phyloP scores from a whole-genome alignment of 2,329 filamentous ascomycete genomes.

The Penicillium sp. region DNA sequence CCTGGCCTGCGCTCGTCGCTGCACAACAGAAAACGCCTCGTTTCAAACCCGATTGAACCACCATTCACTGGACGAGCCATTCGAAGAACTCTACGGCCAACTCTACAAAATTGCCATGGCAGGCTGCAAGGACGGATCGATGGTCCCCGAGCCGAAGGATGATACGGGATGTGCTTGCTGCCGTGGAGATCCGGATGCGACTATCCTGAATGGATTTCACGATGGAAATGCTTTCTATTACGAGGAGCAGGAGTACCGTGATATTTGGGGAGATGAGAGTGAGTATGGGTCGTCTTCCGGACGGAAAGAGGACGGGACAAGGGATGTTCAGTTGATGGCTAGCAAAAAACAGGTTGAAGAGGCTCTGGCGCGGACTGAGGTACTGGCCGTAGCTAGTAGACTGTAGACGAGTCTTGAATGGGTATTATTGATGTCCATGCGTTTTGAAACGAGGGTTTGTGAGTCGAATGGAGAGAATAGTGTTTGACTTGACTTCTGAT shows the following conservation, averaged over 20 bases:
- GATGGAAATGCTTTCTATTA: conserved; percentile 17
- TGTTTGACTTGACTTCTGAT: background rate
- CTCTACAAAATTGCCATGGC: background rate
- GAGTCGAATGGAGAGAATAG: background rate
- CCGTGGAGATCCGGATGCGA: conserved; percentile 16
- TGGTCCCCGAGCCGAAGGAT: background rate
- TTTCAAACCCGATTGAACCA: conserved; percentile 19
- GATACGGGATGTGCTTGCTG: conserved; percentile 19
- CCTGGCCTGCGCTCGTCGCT: conserved; percentile 8
- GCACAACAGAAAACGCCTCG: conserved; percentile 16
- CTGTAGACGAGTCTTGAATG: background rate
- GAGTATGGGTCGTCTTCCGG: background rate
- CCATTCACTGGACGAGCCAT: conserved; percentile 9
- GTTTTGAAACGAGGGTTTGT: background rate
- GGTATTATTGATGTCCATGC: background rate
- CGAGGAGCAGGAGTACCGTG: conserved; percentile 13
- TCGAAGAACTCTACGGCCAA: conserved; percentile 14
- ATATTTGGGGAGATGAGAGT: conserved; percentile 14
- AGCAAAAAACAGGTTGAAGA: conserved; percentile 13
- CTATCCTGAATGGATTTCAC: conserved; percentile 14
- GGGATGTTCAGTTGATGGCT: background rate
- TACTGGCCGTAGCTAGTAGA: background rate
- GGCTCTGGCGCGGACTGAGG: background rate
- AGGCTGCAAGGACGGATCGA: conserved; percentile 6
- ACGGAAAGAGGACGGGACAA: background rate